A percentile compares a stretch with the other conserved stretches of the same genome.
Evolutionary conservation across 768 basidiomycete genomes (phyloP).

Genomic region (Candolleomyces eurysporus): DNA sequence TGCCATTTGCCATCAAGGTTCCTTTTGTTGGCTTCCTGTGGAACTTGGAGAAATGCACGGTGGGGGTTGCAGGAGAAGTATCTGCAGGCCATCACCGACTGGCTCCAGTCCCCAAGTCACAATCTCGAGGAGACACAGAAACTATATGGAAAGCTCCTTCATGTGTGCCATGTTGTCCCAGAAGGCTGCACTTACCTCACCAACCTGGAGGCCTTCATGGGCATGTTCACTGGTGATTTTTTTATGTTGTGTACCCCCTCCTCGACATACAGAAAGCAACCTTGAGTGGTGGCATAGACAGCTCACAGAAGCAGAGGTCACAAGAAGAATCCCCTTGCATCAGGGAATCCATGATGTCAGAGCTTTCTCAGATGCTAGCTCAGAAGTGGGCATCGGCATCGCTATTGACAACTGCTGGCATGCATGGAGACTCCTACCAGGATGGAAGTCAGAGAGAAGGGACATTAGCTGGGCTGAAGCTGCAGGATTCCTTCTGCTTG

Average conservation of each 20-base stretch:
- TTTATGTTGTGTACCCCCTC: constrained; percentile 24
- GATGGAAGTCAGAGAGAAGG: constrained; percentile 25
- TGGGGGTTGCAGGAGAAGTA: constrained; percentile 19
- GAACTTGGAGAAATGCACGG: constrained; percentile 13
- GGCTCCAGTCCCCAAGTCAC: constrained; percentile 20
- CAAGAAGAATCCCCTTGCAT: constrained; percentile 22
- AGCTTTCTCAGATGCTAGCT: constrained; percentile 40
- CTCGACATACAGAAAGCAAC: constrained; percentile 11
- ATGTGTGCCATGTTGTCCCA: constrained; percentile 23
- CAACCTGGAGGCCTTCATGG: constrained; percentile 31
- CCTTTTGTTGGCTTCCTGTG: constrained; percentile 20
- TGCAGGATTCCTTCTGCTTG: constrained; percentile 36
- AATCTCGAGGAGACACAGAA: constrained; percentile 26
- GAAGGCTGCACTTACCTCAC: constrained; percentile 36
- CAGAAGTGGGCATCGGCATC: constrained; percentile 27
- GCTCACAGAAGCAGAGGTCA: constrained; percentile 9
- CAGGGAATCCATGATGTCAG: constrained; percentile 18
- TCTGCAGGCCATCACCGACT: constrained; percentile 20
- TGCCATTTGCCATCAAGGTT: constrained; percentile 10
- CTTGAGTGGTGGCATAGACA: constrained; percentile 29
- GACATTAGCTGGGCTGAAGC: constrained; percentile 50
- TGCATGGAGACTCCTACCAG: constrained; percentile 30
- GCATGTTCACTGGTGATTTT: constrained; percentile 20
- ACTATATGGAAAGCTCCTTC: constrained; percentile 36
- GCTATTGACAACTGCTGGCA: constrained; percentile 25